Conservation (phyloP, 208 protist genomes). For the Leishmania braziliensis region DNA sequence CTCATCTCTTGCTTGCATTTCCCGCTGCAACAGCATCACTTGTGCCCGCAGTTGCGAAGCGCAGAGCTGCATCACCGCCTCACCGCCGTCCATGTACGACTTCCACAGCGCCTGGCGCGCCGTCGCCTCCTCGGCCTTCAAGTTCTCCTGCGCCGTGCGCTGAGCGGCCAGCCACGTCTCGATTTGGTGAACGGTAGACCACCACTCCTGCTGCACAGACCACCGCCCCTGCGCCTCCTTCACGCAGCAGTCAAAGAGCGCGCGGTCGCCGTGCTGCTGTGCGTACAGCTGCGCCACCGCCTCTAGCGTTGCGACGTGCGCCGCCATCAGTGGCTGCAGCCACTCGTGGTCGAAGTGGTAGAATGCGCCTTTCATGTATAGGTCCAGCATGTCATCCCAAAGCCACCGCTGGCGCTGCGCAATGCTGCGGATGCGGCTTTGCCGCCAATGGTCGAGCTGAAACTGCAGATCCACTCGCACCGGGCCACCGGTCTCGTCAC, state of each 20-base stretch:
- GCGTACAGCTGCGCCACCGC: conserved; percentile 46
- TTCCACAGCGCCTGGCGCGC: conserved; percentile 33
- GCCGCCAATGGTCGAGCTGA: conserved; percentile 36
- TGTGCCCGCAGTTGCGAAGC: conserved; percentile 33
- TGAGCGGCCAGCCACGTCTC: conserved; percentile 34
- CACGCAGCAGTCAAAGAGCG: conserved; percentile 44
- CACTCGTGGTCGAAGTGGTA: conserved; percentile 49
- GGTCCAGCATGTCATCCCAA: conserved; percentile 40
- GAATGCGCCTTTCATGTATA: conserved; percentile 38
- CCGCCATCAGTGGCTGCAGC: conserved; percentile 40
- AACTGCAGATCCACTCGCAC: conserved; percentile 36
- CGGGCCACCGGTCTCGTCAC: conserved; percentile 13
- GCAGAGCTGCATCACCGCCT: conserved; percentile 29
- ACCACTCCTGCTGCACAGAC: conserved; percentile 37
- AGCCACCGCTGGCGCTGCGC: conserved; percentile 55
- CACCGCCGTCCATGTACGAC: conserved; percentile 23
- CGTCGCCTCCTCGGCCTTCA: conserved; percentile 28
- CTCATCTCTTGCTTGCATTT: conserved; percentile 27
- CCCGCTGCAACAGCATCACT: conserved; percentile 15
- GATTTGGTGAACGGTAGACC: conserved; percentile 38
- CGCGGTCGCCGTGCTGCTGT: conserved; percentile 37
- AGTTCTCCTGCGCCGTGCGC: conserved; percentile 17
- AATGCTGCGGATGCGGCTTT: conserved; percentile 16
- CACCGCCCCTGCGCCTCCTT: conserved; percentile 50
- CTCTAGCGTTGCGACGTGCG: conserved; percentile 32